Base-by-base conservation (phyloP, 2,329 filamentous ascomycete genomes). In the Exutisphaerella laricina region DNA sequence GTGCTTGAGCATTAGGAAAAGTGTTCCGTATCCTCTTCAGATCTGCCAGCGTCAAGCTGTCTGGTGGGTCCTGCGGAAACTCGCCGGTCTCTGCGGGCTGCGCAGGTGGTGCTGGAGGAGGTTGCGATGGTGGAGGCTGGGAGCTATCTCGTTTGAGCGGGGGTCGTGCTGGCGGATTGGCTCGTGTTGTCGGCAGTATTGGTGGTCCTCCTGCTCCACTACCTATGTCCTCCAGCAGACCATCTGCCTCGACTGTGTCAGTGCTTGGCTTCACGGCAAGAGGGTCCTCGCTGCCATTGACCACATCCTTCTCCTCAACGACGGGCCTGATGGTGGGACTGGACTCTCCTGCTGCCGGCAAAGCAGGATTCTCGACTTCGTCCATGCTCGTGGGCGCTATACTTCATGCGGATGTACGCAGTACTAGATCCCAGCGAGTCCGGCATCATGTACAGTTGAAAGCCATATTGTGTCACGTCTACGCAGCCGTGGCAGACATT, bases 21-120 rank as follows among this genome's bases (percentile, higher is more conserved):
- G 66, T 64, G 41, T 58, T 63, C 25, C 70, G 66, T 10, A 74
- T 62, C 26, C 59, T 62, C 52, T 67, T 67, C 34, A 74, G 56
- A 49, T 74, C 70, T 41, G 66, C 62, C 9, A 74, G 58, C n/a
- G 70, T 71, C 26, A 73, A 58, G 39, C 68, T 68, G 47, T 72
- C 68, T 20, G 64, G 64, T 20, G 63, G 53, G 26, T 68, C 61
- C 41, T 57, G 54, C 17, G 55, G 43, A 34, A 55, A 55, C 25
- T 63, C 61, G 33, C 33, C 31, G 4, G 46, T 39, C 8, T 58
- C 54, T 46, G 41, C 58, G 5, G 67, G 66, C 41, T 66, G 65
- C 5, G 36, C 53, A 18, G 68, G 61, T 17, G 68, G 68, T 17
- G 55, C 51, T 21, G 69, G 66, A 14, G 68, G 69, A 5, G 69